phyloP scores from a whole-genome alignment of 1,284 basidiomycete genomes.

The Trichosporon ovoides region DNA sequence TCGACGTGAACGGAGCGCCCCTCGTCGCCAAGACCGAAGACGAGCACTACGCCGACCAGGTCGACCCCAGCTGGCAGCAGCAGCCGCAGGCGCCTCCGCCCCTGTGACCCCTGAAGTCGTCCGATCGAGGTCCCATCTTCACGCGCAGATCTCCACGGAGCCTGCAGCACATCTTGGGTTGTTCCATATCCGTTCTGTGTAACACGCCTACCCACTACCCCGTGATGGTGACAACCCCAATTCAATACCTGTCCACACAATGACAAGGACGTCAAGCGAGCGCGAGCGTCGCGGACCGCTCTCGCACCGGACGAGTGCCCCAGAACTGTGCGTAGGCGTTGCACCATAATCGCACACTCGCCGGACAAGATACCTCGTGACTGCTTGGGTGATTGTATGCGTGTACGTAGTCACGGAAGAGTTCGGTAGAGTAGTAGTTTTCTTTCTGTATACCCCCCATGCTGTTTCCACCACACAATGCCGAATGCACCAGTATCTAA shows the following conservation, averaged over 20 bases:
- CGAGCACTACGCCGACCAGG: neutral
- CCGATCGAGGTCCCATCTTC: neutral
- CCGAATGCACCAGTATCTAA: too few relatives aligned
- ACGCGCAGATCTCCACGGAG: neutral
- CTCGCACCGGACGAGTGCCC: too few relatives aligned
- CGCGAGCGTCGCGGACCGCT: too few relatives aligned
- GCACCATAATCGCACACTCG: too few relatives aligned
- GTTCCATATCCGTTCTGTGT: too few relatives aligned
- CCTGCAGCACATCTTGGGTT: neutral
- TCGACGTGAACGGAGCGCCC: conserved; percentile 2
- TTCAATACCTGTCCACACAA: too few relatives aligned
- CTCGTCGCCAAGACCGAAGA: neutral
- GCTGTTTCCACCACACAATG: neutral
- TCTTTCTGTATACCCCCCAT: neutral
- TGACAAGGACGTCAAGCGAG: too few relatives aligned
- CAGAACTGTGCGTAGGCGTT: too few relatives aligned
- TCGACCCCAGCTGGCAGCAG: neutral
- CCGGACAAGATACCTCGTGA: too few relatives aligned
- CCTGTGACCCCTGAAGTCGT: neutral
- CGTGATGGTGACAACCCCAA: too few relatives aligned
- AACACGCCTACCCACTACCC: too few relatives aligned
- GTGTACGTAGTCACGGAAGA: neutral
- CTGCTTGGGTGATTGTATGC: too few relatives aligned
- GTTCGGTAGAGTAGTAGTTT: neutral
- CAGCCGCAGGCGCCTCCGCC: neutral